Evolutionary conservation across 75 land plant genomes (phyloP).

Genomic region (Pseudotsuga menziesii): DNA sequence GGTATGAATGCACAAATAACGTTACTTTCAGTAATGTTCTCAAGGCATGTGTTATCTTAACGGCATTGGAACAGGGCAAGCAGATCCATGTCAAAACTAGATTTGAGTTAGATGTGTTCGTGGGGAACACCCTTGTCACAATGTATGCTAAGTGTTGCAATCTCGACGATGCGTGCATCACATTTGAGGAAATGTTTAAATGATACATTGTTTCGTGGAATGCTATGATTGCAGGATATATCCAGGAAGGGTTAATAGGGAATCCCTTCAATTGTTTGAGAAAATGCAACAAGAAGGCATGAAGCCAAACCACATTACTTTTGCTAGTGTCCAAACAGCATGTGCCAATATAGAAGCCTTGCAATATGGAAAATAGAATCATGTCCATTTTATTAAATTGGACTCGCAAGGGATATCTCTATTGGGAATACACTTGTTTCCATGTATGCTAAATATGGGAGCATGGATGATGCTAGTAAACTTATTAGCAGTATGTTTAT

Average conservation of each 20-base stretch:
- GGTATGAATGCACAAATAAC: slow-evolving; percentile 46
- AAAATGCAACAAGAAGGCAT: slow-evolving; percentile 9
- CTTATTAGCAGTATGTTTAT: slow-evolving; percentile 11
- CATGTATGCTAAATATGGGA: slow-evolving; percentile 27
- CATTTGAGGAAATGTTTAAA: slow-evolving; percentile 28
- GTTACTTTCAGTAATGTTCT: slow-evolving; percentile 58
- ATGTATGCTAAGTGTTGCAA: slow-evolving; percentile 16
- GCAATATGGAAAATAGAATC: slow-evolving; percentile 15
- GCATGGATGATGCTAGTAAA: slow-evolving; percentile 12
- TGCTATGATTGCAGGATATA: slow-evolving; percentile 44
- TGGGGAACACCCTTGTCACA: slow-evolving; percentile 48
- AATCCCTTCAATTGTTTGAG: slow-evolving; percentile 16
- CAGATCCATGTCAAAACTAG: slow-evolving; percentile 51
- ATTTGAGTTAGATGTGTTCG: slow-evolving; percentile 36
- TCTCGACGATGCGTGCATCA: slow-evolving; percentile 12
- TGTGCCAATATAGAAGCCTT: slow-evolving; percentile 12
- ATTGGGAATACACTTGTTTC: slow-evolving; percentile 17
- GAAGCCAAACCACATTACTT: slow-evolving; percentile 10
- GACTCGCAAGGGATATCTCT: slow-evolving; percentile 8
- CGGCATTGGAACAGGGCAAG: slow-evolving; percentile 25
- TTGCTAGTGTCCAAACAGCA: slow-evolving; percentile 16
- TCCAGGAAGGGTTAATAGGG: slow-evolving; percentile 8
- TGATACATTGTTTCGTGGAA: slow-evolving; percentile 41
- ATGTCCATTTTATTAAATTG: slow-evolving; percentile 8
- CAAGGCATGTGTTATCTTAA: slow-evolving; percentile 47